These are phyloP conservation scores for Colletotrichum scovillei DNA, from an alignment of 2,329 filamentous ascomycete species.

Conservation along the genomic window DNA sequence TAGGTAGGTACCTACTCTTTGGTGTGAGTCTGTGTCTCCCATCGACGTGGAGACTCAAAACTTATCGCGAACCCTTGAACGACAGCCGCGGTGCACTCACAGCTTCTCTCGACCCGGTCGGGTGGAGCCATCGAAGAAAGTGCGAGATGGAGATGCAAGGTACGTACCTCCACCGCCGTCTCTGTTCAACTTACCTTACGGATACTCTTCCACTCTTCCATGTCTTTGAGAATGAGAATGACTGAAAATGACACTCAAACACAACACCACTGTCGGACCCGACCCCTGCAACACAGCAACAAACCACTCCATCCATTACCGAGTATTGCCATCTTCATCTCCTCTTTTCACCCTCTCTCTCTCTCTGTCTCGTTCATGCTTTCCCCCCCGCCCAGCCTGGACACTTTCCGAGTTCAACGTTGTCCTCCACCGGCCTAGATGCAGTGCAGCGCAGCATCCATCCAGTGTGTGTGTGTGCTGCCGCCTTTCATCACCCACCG, in stretches of 20 bases:
- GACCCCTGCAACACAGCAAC: constrained; percentile 1
- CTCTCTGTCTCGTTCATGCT: not conserved
- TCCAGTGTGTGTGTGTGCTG: not conserved
- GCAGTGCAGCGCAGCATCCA: not conserved
- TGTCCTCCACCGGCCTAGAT: not conserved
- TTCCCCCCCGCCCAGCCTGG: not conserved
- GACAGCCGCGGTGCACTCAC: not conserved
- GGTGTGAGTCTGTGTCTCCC: not conserved
- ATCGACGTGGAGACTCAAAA: not conserved
- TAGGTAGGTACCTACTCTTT: not conserved
- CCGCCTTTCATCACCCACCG: not conserved
- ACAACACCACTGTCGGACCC: not conserved
- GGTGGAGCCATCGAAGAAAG: constrained; percentile 1
- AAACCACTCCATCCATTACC: not conserved
- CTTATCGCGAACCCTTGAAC: not conserved
- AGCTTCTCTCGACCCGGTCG: not conserved
- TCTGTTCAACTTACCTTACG: too few species aligned
- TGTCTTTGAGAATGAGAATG: not conserved
- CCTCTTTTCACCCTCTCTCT: not conserved
- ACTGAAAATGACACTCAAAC: not conserved
- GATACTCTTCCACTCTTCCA: too few species aligned
- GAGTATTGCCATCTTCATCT: not conserved
- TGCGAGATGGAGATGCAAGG: not conserved
- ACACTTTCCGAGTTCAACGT: not conserved
- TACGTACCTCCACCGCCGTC: constrained; percentile 31